Evolutionary conservation across 805 yeast genomes (phyloP).

Genomic region (Candida rishiriensis): DNA sequence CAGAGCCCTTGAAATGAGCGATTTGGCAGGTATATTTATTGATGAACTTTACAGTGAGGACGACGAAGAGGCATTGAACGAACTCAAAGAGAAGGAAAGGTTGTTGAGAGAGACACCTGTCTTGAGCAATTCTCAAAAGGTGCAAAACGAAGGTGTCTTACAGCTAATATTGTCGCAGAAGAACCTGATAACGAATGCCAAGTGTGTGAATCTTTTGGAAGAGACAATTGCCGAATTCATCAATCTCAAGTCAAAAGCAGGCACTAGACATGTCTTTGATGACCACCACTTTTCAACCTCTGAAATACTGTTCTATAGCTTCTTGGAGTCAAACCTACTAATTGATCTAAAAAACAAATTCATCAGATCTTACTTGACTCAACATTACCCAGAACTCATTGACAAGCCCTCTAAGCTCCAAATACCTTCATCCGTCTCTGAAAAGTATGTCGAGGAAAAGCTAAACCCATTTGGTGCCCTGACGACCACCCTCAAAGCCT

Average conservation of each 20-base stretch:
- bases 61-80: slow-evolving; percentile 23
- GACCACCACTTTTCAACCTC: slow-evolving; percentile 18
- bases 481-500: slow-evolving; percentile 1
- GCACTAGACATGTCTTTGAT: slow-evolving; percentile 13
- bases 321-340: slow-evolving; percentile 25
- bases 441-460: not conserved
- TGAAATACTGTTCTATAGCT: slow-evolving; percentile 38
- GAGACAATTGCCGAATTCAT: slow-evolving; percentile 9
- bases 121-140: slow-evolving; percentile 24
- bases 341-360: slow-evolving; percentile 39
- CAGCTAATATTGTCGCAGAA: slow-evolving; percentile 22
- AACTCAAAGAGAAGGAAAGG: slow-evolving; percentile 23
- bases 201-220: slow-evolving; percentile 23
- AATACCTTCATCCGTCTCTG: not conserved
- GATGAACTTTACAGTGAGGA: slow-evolving; percentile 27
- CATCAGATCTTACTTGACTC: slow-evolving; percentile 30
- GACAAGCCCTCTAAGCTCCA: not conserved
- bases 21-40: slow-evolving; percentile 28
- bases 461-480: slow-evolving; percentile 3
- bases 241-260: slow-evolving; percentile 2
- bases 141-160: slow-evolving; percentile 21
- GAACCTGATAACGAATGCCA: slow-evolving; percentile 27
- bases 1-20: slow-evolving; percentile 29
- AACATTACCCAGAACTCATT: slow-evolving; percentile 29
- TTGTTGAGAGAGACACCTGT: slow-evolving; percentile 24